Percentiles rank a stretch among this genome's conserved stretches.
These are phyloP conservation scores for Kockovaella imperatae DNA, from an alignment of 768 basidiomycete genomes.

Conservation along the genomic window DNA sequence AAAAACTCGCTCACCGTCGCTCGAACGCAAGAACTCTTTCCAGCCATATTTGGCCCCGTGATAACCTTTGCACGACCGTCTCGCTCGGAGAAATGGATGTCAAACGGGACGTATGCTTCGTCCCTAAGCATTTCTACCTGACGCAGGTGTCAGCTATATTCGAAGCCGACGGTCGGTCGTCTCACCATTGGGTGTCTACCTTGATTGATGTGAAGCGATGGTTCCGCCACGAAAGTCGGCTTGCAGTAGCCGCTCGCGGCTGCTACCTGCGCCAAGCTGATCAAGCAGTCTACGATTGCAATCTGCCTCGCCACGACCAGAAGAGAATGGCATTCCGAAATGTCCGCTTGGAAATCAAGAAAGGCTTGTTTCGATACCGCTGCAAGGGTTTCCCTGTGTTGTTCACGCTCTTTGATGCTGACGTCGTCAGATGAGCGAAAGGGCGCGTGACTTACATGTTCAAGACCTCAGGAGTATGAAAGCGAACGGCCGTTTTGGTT, in stretches of 20 bases:
- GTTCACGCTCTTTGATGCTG: conserved; percentile 64
- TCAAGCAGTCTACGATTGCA: conserved; percentile 71
- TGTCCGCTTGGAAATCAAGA: conserved; percentile 60
- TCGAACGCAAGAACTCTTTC: conserved; percentile 62
- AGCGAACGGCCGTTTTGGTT: conserved; percentile 65
- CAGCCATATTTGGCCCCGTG: conserved; percentile 50
- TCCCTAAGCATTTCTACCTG: conserved; percentile 61
- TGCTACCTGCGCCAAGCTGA: conserved; percentile 74
- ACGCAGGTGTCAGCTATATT: neutral
- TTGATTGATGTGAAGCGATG: conserved; percentile 63
- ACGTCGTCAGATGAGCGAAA: neutral
- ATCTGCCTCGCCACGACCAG: conserved; percentile 71
- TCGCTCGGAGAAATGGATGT: conserved; percentile 57
- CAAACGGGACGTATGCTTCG: conserved; percentile 81
- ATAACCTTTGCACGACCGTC: conserved; percentile 42
- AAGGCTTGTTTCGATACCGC: conserved; percentile 55
- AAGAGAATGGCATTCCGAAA: conserved; percentile 61
- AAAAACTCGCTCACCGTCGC: conserved; percentile 51
- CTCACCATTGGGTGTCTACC: conserved; percentile 80
- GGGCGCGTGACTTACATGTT: conserved; percentile 23
- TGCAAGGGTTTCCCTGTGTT: conserved; percentile 63
- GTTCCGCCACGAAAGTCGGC: conserved; percentile 61
- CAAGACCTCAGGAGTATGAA: conserved; percentile 58
- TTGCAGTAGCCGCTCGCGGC: conserved; percentile 67
- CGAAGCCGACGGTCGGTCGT: neutral